Conservation (phyloP, 2,329 filamentous ascomycete species). For the Scedosporium apiospermum region DNA sequence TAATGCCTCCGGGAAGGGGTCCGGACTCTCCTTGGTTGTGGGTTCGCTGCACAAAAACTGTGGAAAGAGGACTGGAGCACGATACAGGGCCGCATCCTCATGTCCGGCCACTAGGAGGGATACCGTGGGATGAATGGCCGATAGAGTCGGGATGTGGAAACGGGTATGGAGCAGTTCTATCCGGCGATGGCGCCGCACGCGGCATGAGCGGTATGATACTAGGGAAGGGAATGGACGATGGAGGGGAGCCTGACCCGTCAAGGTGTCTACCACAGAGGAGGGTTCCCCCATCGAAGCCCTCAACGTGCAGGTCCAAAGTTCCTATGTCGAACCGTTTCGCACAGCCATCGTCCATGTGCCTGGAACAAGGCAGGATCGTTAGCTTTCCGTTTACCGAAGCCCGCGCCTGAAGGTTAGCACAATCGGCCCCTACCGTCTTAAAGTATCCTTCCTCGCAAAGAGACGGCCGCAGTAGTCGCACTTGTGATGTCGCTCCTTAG, state of each 20-base stretch:
- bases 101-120: no score
- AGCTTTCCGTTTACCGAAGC: neutral
- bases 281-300: conserved; percentile 16
- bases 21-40: no score
- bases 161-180: neutral
- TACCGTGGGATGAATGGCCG: no score
- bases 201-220: neutral
- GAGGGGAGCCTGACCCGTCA: neutral
- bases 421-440: conserved; percentile 53
- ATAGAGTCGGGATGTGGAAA: no score
- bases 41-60: no score
- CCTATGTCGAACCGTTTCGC: conserved; percentile 54
- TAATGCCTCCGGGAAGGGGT: no score
- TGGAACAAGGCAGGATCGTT: conserved; percentile 20
- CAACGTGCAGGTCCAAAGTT: conserved; percentile 35
- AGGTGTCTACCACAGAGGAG: neutral
- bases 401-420: no score
- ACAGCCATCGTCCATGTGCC: conserved; percentile 70
- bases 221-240: neutral
- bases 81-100: no score
- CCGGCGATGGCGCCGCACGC: neutral
- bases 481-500: conserved; percentile 59
- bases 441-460: conserved; percentile 74
- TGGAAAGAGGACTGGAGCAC: no score
- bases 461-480: conserved; percentile 62